Base-by-base conservation (phyloP, 495 filamentous ascomycete species). In the Penicillium egyptiacum region DNA sequence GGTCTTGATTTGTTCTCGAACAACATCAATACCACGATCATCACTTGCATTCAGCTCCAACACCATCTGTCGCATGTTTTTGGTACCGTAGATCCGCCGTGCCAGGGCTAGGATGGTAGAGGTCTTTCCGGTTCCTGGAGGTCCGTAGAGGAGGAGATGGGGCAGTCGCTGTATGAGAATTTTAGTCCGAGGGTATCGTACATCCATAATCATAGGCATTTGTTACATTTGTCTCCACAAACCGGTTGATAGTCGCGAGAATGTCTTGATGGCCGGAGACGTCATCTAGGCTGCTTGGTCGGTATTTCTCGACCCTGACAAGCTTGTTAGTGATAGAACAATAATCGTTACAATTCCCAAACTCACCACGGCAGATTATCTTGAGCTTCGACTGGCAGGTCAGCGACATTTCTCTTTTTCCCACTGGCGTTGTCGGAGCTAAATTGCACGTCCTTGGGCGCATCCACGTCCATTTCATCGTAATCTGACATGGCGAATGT, bases 201-300 rank as follows among this genome's bases (percentile, higher is more conserved):
- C 14, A 42, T n/a, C n/a, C 2, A n/a, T 46, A 28, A 2, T 8
- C 22, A 39, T 14, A 51, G 22, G 16, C 7, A 19, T 40, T 19
- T 48, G 74, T 19, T 72, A 88, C 86, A 76, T 98, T 96, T 33
- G 87, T 78, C 62, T 96, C 91, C 66, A 99, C 85, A 63, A 99
- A 99, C 68, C 89, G 90, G 76, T 96, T 96, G 77, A 98, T 96
- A 6, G 94, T 98, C 1, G 91, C 86, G 45, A 98, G 82, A 65
- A 98, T 97, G 73, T 98, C 94, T 69, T 97, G 88, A 68, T 99
- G 94, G n/a, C 94, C 94, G 4, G 90, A 93, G 49, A 99, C 94
- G 74, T 99, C 94, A 46, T 86, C 82, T 20, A 99, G 81, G 4
- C 89, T 88, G 55, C 86, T 84, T 16, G 94, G 94, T 44, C 94